Evolutionary conservation across 2,329 filamentous ascomycete genomes (phyloP), one percentile per base, ranked within the genome.

Genomic region (Fusarium clavum): DNA sequence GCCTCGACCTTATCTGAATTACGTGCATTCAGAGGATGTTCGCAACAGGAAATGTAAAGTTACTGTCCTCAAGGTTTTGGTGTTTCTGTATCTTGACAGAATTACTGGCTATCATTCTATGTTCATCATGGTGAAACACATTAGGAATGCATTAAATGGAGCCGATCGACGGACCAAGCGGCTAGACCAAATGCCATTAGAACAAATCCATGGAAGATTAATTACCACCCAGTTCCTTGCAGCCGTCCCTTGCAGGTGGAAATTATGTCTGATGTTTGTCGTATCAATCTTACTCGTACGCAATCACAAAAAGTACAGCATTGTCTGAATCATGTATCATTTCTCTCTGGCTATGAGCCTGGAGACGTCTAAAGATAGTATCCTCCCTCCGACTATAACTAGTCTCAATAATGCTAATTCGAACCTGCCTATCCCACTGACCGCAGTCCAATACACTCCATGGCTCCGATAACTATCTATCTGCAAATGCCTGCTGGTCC

Each of bases 401-500:
- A 61, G 59, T 64, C 38, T 57, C 47, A 46, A 62, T 32, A 64
- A 44, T 40, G 18, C 60, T 53, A 61, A 53, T 61, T 53, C 64
- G 57, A 65, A 52, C 65, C 60, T 57, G 27, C 59, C 40, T 38
- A 27, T 51, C 56, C 67, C 68, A 52, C 68, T 44, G 48, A 40
- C 52, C 34, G 27, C 41, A 61, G 55, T 65, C 52, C 68, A 57
- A 53, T 71, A 65, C 54, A 64, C 67, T 64, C 68, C 64, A 57
- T 68, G 63, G 67, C 63, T 64, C 67, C 67, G 44, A 61, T 69
- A 61, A 45, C 68, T 49, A 65, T 71, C 68, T 70, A 70, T 70
- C 64, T 65, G 30, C 59, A 71, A 71, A 58, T 70, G 60, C 60
- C 41, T 71, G 52, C 64, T 69, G 20, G 51, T 69, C 48, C 56